Evolutionary conservation across 768 basidiomycete genomes (phyloP).

Genomic region (Mycena indigotica): DNA sequence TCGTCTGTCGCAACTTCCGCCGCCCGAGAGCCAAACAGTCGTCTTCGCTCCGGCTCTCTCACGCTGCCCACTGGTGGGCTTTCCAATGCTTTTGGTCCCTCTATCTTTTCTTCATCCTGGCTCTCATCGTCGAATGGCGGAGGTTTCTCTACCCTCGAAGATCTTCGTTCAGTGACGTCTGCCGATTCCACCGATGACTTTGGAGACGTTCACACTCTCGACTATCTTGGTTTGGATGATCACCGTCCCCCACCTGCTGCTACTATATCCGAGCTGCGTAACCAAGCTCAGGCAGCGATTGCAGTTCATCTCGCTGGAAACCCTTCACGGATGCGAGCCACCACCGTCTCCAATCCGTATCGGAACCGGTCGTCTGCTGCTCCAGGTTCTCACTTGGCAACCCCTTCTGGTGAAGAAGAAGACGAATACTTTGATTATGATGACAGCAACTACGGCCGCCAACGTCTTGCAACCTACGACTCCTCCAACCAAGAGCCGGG

Average conservation of each 20-base stretch:
- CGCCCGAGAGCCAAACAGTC: conserved; percentile 70
- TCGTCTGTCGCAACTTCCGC: conserved; percentile 56
- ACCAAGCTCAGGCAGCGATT: conserved; percentile 88
- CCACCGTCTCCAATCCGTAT: conserved; percentile 93
- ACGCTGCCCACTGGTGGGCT: conserved; percentile 80
- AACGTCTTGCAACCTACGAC: conserved; percentile 67
- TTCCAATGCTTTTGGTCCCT: conserved; percentile 82
- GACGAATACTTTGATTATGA: conserved; percentile 72
- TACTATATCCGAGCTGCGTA: conserved; percentile 85
- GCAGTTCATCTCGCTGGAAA: conserved; percentile 74
- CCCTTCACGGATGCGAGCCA: conserved; percentile 82
- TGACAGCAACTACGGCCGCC: conserved; percentile 52
- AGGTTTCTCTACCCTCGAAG: conserved; percentile 71
- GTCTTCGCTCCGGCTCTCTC: conserved; percentile 89
- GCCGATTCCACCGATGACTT: conserved; percentile 84
- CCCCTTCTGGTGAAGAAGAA: conserved; percentile 73
- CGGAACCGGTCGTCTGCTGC: conserved; percentile 61
- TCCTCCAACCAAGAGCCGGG: conserved; percentile 50
- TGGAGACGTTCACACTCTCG: conserved; percentile 85
- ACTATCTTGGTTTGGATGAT: conserved; percentile 95
- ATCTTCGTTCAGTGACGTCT: conserved; percentile 78
- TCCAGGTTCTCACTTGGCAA: conserved; percentile 59
- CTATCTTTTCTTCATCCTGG: conserved; percentile 91
- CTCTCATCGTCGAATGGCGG: conserved; percentile 63
- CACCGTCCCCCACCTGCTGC: conserved; percentile 79